Base-by-base conservation (phyloP, 305 asterid species). In the Ajuga reptans region DNA sequence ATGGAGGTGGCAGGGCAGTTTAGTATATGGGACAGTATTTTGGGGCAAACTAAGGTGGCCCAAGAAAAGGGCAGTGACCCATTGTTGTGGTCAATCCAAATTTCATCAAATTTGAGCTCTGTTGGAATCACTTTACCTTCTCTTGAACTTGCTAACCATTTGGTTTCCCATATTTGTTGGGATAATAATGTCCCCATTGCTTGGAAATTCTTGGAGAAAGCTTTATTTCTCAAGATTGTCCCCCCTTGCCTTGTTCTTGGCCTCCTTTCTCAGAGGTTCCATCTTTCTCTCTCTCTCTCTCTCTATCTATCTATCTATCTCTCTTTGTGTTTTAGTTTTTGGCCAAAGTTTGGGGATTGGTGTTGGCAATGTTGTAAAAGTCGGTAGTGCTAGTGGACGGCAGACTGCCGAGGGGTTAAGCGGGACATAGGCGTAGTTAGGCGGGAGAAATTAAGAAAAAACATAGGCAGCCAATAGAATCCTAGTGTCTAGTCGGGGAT, bases 131-230 rank as follows among this genome's bases (percentile, higher is more conserved):
- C 81, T 70, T 72, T 93, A 39, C 99, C 99, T 59, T 88, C 84
- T 73, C 57, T 82, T 75, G 91, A 93, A 46, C 64, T 93, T 1
- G 95, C 89, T 9, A 75, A 86, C 57, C 78, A 84, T 65, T 80
- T 93, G 69, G 95, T 91, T 15, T 86, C 96, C 54, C 84, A 89
- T 85, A 87, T 93, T 81, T 91, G 90, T 43, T 93, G 97, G 99
- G 95, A 87, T 12, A 93, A 93, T 79, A 93, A 91, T 83, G 89
- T 84, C 59, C 90, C 99, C 66, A 72, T 80, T 70, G 82, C 90
- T 71, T 93, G 99, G 99, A 93, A 93, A 78, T 87, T 89, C 75
- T 72, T 93, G 71, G 99, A 89, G 16, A 91, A 87, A 72, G 99
- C 97, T 1, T 36, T 91, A 80, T 72, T 72, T 66, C 84, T 85